These are phyloP conservation scores for Trypethelium eluteriae DNA, from an alignment of 495 filamentous ascomycete species.

Conservation along the genomic window DNA sequence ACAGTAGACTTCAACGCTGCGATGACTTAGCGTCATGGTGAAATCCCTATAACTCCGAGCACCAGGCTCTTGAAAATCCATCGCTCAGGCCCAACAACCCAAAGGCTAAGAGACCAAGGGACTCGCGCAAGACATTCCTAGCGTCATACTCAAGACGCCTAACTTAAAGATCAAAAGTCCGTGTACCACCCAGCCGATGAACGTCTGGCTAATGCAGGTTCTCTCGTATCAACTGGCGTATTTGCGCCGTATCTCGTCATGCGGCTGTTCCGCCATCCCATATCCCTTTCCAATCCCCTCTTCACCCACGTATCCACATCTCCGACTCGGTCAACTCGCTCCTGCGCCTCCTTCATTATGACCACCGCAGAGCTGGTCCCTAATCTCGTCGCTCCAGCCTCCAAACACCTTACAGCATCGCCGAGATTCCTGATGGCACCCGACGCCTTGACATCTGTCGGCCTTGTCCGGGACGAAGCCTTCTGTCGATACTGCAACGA, in stretches of 20 bases:
- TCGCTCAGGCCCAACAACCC: too few species aligned
- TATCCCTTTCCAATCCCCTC: constrained; percentile 5
- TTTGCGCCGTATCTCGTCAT: neutral
- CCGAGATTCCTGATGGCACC: constrained; percentile 51
- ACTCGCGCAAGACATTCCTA: too few species aligned
- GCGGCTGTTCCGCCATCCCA: neutral
- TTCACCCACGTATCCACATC: constrained; percentile 9
- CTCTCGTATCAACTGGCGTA: neutral
- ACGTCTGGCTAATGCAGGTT: neutral
- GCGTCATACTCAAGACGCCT: neutral
- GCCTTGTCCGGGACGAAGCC: neutral
- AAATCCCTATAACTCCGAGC: too few species aligned
- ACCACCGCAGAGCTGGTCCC: constrained; percentile 53
- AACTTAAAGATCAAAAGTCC: neutral
- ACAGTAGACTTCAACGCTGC: too few species aligned
- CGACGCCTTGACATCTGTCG: constrained; percentile 51
- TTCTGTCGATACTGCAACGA: neutral
- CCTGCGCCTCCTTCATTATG: constrained; percentile 46
- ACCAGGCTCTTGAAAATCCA: too few species aligned
- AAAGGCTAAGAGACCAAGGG: too few species aligned
- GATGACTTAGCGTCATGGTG: too few species aligned
- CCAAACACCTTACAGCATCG: constrained; percentile 50
- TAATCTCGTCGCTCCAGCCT: constrained; percentile 58
- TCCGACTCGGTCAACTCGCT: neutral
- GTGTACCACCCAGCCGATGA: neutral